phyloP scores from a whole-genome alignment of 2,329 filamentous ascomycete genomes.

The Cladophialophora exuberans region DNA sequence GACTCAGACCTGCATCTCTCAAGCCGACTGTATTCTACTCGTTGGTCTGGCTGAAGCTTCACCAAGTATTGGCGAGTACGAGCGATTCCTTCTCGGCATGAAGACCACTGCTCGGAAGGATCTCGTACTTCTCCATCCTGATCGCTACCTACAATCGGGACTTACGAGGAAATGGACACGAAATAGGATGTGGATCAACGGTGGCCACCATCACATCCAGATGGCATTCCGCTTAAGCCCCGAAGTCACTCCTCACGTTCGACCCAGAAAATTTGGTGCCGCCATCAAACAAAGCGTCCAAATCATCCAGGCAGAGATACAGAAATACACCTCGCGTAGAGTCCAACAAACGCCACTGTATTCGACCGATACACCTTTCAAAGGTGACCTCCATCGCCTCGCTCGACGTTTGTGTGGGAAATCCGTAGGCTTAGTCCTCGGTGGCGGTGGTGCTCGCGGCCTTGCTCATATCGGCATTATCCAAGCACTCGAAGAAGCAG shows the following conservation, averaged over 20 bases:
- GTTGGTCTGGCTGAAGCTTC: slow-evolving; percentile 90
- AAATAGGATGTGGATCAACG: slow-evolving; percentile 97
- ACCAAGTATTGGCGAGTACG: slow-evolving; percentile 90
- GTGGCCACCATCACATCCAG: slow-evolving; percentile 95
- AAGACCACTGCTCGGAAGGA: slow-evolving; percentile 96
- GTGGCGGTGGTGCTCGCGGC: slow-evolving; percentile 88
- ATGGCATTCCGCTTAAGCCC: slow-evolving; percentile 82
- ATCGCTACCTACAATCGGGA: slow-evolving; percentile 83
- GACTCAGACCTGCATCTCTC: slow-evolving; percentile 97
- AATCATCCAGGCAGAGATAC: slow-evolving; percentile 92
- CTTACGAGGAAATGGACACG: slow-evolving; percentile 86
- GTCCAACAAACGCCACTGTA: slow-evolving; percentile 89
- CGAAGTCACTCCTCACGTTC: slow-evolving; percentile 71
- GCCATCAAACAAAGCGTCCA: slow-evolving; percentile 92
- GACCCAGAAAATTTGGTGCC: slow-evolving; percentile 76
- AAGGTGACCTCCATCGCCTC: slow-evolving; percentile 93
- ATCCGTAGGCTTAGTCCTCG: slow-evolving; percentile 90
- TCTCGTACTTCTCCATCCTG: slow-evolving; percentile 83
- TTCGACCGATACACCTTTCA: slow-evolving; percentile 87
- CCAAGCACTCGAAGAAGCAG: slow-evolving; percentile 90
- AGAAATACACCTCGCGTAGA: slow-evolving; percentile 94
- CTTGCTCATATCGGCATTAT: slow-evolving; percentile 95
- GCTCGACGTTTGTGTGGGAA: slow-evolving; percentile 89
- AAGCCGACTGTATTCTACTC: slow-evolving; percentile 93
- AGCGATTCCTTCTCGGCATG: slow-evolving; percentile 92